A percentile compares a stretch with the other conserved stretches of the same genome.
phyloP scores from a whole-genome alignment of 2,329 filamentous ascomycete species.

The Cryphonectria parasitica region DNA sequence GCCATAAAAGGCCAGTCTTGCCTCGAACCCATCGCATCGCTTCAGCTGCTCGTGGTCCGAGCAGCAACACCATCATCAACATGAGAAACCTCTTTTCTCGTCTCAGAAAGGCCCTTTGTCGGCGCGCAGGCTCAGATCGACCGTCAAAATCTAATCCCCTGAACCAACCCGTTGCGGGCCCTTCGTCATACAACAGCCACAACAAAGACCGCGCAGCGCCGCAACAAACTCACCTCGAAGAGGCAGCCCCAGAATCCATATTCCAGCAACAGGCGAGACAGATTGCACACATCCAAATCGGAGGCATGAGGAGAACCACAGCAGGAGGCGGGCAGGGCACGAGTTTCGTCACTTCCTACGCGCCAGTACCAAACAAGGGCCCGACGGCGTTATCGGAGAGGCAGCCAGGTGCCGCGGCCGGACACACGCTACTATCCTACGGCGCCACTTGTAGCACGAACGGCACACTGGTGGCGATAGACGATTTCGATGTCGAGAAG shows the following conservation, averaged over 20 bases:
- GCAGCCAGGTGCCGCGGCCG: neutral
- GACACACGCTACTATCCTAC: neutral
- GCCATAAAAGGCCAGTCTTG: neutral
- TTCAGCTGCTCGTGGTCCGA: neutral
- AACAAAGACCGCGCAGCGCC: neutral
- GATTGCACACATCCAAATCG: conserved; percentile 27
- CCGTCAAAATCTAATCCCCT: neutral
- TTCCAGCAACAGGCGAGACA: conserved; percentile 24
- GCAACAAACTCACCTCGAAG: conserved; percentile 16
- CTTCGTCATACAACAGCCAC: neutral
- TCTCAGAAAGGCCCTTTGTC: neutral
- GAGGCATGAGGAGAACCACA: conserved; percentile 22
- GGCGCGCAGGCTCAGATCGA: neutral
- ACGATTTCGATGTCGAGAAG: neutral
- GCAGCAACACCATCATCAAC: neutral
- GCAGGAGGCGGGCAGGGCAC: conserved; percentile 16
- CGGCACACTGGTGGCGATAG: neutral
- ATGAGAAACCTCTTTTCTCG: neutral
- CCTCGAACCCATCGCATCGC: neutral
- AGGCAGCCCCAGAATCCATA: neutral
- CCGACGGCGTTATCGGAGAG: conserved; percentile 6
- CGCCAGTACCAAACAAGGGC: conserved; percentile 14
- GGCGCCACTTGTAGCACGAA: conserved; percentile 5
- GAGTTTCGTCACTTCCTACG: conserved; percentile 17
- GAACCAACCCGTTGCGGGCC: neutral